These are phyloP conservation scores for Silene vulgaris DNA, from an alignment of 179 eudicot genomes.

Conservation along the genomic window DNA sequence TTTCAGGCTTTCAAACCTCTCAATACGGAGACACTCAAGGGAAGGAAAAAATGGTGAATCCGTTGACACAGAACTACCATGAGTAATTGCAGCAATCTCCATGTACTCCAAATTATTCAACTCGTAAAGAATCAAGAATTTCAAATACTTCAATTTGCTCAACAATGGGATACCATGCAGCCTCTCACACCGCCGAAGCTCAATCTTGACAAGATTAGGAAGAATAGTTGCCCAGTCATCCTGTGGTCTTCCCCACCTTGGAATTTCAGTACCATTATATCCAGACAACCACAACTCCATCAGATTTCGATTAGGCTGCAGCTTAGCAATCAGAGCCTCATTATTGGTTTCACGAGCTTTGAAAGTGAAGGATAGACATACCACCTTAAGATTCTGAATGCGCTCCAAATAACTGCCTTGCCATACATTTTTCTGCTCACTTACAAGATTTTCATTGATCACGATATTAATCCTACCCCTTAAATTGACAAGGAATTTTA, in stretches of 20 bases:
- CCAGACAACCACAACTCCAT: not conserved
- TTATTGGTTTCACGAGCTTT: not conserved
- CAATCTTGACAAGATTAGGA: slow-evolving; percentile 16
- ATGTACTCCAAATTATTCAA: slow-evolving; percentile 21
- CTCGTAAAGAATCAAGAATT: not conserved
- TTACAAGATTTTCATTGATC: not conserved
- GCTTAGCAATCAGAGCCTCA: not conserved
- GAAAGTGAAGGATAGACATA: not conserved
- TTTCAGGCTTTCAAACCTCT: not conserved
- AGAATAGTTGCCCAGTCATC: slow-evolving; percentile 8
- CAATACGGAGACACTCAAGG: slow-evolving; percentile 8
- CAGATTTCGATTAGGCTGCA: slow-evolving; percentile 17
- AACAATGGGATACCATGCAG: slow-evolving; percentile 13
- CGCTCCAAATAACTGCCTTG: not conserved
- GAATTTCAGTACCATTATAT: slow-evolving; percentile 6
- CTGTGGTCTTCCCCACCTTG: slow-evolving; percentile 18
- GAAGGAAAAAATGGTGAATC: slow-evolving; percentile 14
- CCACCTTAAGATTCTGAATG: slow-evolving; percentile 1
- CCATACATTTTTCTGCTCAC: not conserved
- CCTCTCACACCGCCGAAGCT: not conserved
- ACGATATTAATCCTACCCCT: slow-evolving; percentile 2
- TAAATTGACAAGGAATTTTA: slow-evolving; percentile 16
- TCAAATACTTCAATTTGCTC: slow-evolving; percentile 11
- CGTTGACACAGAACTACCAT: not conserved
- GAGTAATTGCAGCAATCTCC: not conserved